phyloP scores from a whole-genome alignment of 306 rosid genomes.

The Glycine soja region DNA sequence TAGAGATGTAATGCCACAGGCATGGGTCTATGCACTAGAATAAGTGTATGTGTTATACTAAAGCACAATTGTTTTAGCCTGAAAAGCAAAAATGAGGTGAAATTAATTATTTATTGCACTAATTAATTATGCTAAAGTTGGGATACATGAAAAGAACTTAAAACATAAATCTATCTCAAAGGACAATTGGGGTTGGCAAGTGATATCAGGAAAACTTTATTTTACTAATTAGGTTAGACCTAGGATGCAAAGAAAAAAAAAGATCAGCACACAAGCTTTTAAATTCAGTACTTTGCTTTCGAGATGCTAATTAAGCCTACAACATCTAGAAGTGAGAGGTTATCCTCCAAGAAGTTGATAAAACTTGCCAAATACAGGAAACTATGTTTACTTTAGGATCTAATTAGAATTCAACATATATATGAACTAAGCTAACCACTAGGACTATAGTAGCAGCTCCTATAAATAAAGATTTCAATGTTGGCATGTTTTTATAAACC shows the following conservation, averaged over 20 bases:
- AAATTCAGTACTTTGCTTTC: constrained; percentile 16
- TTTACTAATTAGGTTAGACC: background rate
- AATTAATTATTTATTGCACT: constrained; percentile 22
- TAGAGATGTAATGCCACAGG: constrained; percentile 39
- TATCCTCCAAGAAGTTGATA: constrained; percentile 23
- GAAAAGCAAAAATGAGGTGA: constrained; percentile 50
- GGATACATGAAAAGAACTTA: constrained; percentile 13
- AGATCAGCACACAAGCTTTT: background rate
- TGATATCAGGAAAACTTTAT: constrained; percentile 17
- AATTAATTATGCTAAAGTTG: background rate
- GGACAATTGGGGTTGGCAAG: constrained; percentile 25
- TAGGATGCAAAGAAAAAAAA: background rate
- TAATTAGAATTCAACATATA: constrained; percentile 42
- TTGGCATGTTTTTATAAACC: too few relatives aligned
- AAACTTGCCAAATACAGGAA: constrained; percentile 19
- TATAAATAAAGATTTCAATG: background rate
- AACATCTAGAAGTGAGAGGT: constrained; percentile 27
- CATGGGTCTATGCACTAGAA: constrained; percentile 86
- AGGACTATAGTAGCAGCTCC: constrained; percentile 27
- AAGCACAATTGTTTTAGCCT: constrained; percentile 95
- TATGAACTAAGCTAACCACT: constrained; percentile 28
- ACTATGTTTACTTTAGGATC: constrained; percentile 17
- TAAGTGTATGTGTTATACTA: constrained; percentile 69
- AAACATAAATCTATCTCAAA: constrained; percentile 5
- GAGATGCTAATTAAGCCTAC: constrained; percentile 24